A percentile compares a stretch with the other conserved stretches of the same genome.
phyloP scores from a whole-genome alignment of 2,329 filamentous ascomycete species.

The Eurotiales sp. region DNA sequence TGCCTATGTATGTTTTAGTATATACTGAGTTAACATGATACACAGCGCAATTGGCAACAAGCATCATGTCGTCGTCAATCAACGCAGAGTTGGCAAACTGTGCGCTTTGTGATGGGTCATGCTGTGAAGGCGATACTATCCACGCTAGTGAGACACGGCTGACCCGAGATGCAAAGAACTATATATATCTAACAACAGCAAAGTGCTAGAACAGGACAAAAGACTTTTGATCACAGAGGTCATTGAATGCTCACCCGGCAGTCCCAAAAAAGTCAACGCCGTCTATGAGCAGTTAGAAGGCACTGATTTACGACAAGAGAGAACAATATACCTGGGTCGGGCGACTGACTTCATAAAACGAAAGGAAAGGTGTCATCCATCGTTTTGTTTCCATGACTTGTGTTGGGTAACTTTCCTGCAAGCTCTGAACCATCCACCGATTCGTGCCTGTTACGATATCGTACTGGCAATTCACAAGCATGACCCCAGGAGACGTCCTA shows the following conservation, averaged over 20 bases:
- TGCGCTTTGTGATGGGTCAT: neutral
- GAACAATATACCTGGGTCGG: neutral
- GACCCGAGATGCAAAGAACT: neutral
- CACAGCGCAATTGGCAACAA: neutral
- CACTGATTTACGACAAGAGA: neutral
- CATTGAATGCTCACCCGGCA: neutral
- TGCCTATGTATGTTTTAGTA: no score
- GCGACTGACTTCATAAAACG: neutral
- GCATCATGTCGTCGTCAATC: neutral
- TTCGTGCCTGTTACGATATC: neutral
- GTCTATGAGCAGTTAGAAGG: neutral
- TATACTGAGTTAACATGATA: no score
- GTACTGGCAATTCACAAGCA: neutral
- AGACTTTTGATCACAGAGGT: neutral
- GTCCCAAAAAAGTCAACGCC: neutral
- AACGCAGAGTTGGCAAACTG: neutral
- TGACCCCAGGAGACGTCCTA: neutral
- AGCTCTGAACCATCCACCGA: neutral
- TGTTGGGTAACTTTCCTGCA: neutral
- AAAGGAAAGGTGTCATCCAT: neutral
- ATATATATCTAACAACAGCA: neutral
- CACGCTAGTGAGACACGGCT: neutral
- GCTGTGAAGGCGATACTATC: neutral
- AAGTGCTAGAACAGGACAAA: neutral
- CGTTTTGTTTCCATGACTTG: neutral